These are phyloP conservation scores for Amborella trichopoda DNA, from an alignment of 164 flowering plant genomes.

Conservation along the genomic window DNA sequence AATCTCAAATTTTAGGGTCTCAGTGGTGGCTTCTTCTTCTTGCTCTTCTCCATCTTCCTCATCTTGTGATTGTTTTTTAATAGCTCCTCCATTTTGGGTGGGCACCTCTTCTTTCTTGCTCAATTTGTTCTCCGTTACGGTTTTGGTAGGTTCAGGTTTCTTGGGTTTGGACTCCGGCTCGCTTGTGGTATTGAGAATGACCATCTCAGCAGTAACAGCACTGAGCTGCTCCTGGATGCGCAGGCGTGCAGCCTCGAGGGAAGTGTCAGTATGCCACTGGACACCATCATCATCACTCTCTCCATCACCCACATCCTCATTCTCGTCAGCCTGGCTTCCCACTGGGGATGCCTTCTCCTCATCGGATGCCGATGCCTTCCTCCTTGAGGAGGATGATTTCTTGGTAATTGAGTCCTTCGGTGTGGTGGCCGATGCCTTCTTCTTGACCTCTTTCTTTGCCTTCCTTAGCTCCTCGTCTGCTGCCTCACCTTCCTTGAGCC, in stretches of 20 bases:
- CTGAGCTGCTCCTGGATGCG: constrained; percentile 70
- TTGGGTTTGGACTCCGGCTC: constrained; percentile 16
- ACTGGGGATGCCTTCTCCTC: constrained; percentile 48
- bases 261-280: constrained; percentile 79
- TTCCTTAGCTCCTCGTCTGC: constrained; percentile 81
- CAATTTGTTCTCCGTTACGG: neutral
- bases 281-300: constrained; percentile 37
- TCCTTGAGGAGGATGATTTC: constrained; percentile 24
- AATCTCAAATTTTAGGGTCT: constrained; percentile 22
- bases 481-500: constrained; percentile 86
- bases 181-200: constrained; percentile 45
- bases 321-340: constrained; percentile 41
- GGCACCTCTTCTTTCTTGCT: constrained; percentile 6
- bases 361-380: constrained; percentile 42
- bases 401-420: constrained; percentile 24
- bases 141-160: constrained; percentile 1
- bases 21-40: constrained; percentile 1
- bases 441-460: constrained; percentile 54
- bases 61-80: constrained; percentile 15
- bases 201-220: constrained; percentile 68
- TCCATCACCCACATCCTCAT: constrained; percentile 16
- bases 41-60: constrained; percentile 1
- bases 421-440: constrained; percentile 18
- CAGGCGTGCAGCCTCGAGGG: constrained; percentile 49
- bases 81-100: constrained; percentile 3